Percentiles rank a stretch among this genome's conserved stretches.
Conservation (phyloP, 768 basidiomycete genomes). For the Russula emetica region DNA sequence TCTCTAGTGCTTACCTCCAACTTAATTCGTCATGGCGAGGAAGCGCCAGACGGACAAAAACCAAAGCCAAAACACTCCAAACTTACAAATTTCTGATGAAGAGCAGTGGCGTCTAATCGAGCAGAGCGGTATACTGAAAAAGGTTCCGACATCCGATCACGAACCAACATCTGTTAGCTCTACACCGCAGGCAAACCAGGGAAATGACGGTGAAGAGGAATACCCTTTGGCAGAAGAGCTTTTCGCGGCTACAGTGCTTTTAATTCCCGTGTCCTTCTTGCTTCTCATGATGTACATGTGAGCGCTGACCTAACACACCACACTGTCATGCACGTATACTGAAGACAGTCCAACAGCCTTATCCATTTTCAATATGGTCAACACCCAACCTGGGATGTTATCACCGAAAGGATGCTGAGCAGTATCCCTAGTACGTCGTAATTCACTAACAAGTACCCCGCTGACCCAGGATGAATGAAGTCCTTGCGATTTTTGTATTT, state of each 20-base stretch:
- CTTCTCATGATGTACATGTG: slow-evolving; percentile 84
- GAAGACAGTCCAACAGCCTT: slow-evolving; percentile 43
- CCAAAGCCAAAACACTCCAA: not conserved
- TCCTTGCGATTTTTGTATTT: slow-evolving; percentile 70
- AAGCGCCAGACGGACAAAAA: slow-evolving; percentile 5
- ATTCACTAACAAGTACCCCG: not conserved
- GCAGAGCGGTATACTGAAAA: slow-evolving; percentile 40
- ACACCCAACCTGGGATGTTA: slow-evolving; percentile 44
- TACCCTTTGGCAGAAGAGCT: slow-evolving; percentile 59
- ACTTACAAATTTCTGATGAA: slow-evolving; percentile 23
- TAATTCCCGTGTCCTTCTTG: slow-evolving; percentile 72
- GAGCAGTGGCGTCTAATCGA: slow-evolving; percentile 25
- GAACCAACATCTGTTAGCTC: not conserved
- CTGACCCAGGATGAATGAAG: slow-evolving; percentile 37
- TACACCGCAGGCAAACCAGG: not conserved
- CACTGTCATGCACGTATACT: not conserved
- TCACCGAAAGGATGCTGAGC: slow-evolving; percentile 56
- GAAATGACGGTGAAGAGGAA: slow-evolving; percentile 36
- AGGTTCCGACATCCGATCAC: slow-evolving; percentile 28
- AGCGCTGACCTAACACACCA: slow-evolving; percentile 32
- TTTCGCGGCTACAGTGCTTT: slow-evolving; percentile 57
- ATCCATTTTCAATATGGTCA: slow-evolving; percentile 76
- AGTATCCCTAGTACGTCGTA: slow-evolving; percentile 64
- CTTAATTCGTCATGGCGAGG: slow-evolving; percentile 14
- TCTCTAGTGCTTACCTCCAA: not conserved